Evolutionary conservation across 2,329 filamentous ascomycete species (phyloP), one percentile per base, ranked within the genome.

Genomic region (Colletotrichum orbiculare): DNA sequence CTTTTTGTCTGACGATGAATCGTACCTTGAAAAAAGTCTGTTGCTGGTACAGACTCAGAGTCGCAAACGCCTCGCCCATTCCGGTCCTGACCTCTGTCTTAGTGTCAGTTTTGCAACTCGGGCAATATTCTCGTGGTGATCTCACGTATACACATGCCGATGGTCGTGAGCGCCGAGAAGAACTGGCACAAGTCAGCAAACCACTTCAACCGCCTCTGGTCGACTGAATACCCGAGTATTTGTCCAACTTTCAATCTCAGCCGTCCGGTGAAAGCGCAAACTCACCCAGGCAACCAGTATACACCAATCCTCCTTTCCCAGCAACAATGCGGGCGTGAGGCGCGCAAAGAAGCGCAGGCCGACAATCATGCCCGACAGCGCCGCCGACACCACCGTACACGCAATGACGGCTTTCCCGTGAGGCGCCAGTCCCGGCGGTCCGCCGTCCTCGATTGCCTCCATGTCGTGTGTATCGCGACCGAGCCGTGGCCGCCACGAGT

Each of bases 301-400:
- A 6, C 54, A 64, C 60, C 54, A 60, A 34, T 67, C 64, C 48
- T 67, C 64, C 10, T 41, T 53, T 8, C 64, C 64, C 17, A 67
- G 33, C 6, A 67, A 37, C 7, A 38, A n/a, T 8, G 55, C 52
- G 3, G 60, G 48, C 9, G 42, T 52, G 2, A 62, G 39, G 5
- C 64, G 60, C 8, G 60, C 56, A 35, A 58, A 67, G 35, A 67
- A 67, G 2, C 64, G 39, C 49, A 67, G 25, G 8, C 54, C 60
- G 35, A 67, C 54, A 3, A 64, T 41, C 4, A 67, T 25, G 2
- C 60, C 64, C 12, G 64, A 48, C 4, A 67, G n/a, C 7, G 15
- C 60, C 1, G 52, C 41, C 15, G 47, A 12, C 11, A 53, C 43
- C 3, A 55, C 41, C 38, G 60, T 35, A n/a, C 54, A 64, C 2